These are phyloP conservation scores for Pestalotiopsis sp. DNA, from an alignment of 2,329 filamentous ascomycete species.

Conservation along the genomic window DNA sequence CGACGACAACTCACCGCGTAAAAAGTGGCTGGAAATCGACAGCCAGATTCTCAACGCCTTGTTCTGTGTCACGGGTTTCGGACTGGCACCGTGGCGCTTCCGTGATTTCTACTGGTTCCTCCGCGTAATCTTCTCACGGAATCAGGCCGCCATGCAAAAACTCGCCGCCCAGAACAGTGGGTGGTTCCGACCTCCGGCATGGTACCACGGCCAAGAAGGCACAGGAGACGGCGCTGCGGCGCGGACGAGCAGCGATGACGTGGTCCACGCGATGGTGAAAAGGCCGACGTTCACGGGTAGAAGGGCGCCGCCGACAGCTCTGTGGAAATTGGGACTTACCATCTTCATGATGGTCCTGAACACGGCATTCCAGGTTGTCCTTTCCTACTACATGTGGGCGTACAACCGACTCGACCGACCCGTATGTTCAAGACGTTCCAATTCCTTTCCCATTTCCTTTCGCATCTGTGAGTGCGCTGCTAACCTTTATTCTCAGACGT, in stretches of 20 bases:
- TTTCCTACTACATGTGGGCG: slow-evolving; percentile 84
- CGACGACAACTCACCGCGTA: slow-evolving; percentile 5
- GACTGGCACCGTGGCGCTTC: slow-evolving; percentile 82
- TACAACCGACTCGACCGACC: slow-evolving; percentile 73
- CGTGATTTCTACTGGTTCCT: slow-evolving; percentile 68
- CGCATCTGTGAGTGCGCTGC: neutral
- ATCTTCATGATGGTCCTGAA: slow-evolving; percentile 80
- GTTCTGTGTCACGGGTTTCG: slow-evolving; percentile 87
- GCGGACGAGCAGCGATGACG: neutral
- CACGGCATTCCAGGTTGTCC: slow-evolving; percentile 74
- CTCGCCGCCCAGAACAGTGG: slow-evolving; percentile 74
- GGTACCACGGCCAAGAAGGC: slow-evolving; percentile 13
- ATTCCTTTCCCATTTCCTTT: neutral
- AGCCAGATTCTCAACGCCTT: slow-evolving; percentile 82
- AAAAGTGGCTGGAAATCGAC: slow-evolving; percentile 81
- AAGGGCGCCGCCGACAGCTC: slow-evolving; percentile 65
- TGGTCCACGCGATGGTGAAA: slow-evolving; percentile 54
- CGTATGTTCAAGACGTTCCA: slow-evolving; percentile 15
- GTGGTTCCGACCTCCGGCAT: slow-evolving; percentile 75
- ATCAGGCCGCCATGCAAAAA: slow-evolving; percentile 62
- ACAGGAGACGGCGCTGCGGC: neutral
- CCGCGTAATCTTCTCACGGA: slow-evolving; percentile 59
- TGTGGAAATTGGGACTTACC: slow-evolving; percentile 80
- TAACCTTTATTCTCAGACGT: slow-evolving; percentile 41
- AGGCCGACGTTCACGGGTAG: slow-evolving; percentile 58